These are phyloP conservation scores for Groenewaldozyma salmanticensis DNA, from an alignment of 805 yeast genomes.

Conservation along the genomic window DNA sequence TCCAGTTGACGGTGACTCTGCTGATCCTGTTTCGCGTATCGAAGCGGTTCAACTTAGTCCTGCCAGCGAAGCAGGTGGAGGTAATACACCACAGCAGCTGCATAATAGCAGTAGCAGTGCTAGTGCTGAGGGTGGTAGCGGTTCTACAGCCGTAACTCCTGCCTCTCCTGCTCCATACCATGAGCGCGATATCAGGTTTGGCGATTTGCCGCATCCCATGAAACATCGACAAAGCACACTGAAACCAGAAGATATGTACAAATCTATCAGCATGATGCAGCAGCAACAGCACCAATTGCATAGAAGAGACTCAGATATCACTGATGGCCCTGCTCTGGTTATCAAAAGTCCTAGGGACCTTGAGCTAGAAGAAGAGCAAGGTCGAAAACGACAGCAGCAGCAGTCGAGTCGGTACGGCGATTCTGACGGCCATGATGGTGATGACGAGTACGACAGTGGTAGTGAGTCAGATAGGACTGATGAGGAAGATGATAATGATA, in stretches of 20 bases:
- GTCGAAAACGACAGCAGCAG: slow-evolving; percentile 9
- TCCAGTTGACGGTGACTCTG: background rate
- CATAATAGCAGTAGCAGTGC: background rate
- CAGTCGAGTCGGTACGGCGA: background rate
- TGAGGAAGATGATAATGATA: slow-evolving; percentile 18
- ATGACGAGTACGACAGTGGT: slow-evolving; percentile 12
- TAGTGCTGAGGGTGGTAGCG: slow-evolving; percentile 2
- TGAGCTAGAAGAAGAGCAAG: slow-evolving; percentile 27
- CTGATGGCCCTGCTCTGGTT: slow-evolving; percentile 68
- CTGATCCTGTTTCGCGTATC: background rate
- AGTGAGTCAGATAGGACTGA: slow-evolving; percentile 6
- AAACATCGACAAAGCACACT: slow-evolving; percentile 31
- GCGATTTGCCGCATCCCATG: slow-evolving; percentile 35
- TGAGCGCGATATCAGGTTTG: slow-evolving; percentile 44
- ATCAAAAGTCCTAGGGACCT: slow-evolving; percentile 73
- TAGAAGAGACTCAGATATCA: slow-evolving; percentile 22
- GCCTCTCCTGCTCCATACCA: slow-evolving; percentile 18
- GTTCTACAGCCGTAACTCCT: background rate
- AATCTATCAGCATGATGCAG: slow-evolving; percentile 76
- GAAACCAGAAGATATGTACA: slow-evolving; percentile 74
- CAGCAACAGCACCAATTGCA: slow-evolving; percentile 21
- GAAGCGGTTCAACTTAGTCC: background rate
- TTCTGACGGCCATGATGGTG: slow-evolving; percentile 13
- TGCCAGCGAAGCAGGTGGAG: background rate
- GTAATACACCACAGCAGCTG: background rate